Percentiles rank a stretch among this genome's conserved stretches.
Conservation (phyloP, 2,329 filamentous ascomycete genomes). For the Beauveria australis region DNA sequence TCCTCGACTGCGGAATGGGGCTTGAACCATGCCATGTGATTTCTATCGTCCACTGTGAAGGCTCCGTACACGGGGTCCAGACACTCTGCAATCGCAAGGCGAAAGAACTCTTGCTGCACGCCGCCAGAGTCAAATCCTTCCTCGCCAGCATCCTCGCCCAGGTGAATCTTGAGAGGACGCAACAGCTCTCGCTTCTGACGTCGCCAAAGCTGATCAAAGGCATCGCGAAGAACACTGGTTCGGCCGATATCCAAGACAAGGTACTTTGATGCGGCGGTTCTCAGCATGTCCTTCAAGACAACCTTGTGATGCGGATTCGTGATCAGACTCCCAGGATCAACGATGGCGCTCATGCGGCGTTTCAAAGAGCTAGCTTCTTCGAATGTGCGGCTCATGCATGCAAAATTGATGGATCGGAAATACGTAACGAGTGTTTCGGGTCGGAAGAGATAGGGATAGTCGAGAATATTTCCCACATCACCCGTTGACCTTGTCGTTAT, state of each 20-base stretch:
- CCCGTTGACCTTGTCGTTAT: conserved; percentile 51
- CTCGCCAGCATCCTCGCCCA: conserved; percentile 76
- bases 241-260: conserved; percentile 62
- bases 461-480: conserved; percentile 64
- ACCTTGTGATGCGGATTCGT: conserved; percentile 50
- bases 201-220: conserved; percentile 84
- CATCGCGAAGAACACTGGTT: conserved; percentile 59
- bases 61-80: conserved; percentile 70
- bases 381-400: conserved; percentile 72
- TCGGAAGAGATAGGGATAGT: conserved; percentile 74
- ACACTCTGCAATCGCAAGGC: conserved; percentile 70
- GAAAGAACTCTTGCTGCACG: conserved; percentile 94
- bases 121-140: conserved; percentile 90
- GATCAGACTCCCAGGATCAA: conserved; percentile 46
- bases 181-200: conserved; percentile 74
- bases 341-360: conserved; percentile 47
- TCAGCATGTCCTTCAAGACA: conserved; percentile 54
- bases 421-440: conserved; percentile 66
- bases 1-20: conserved; percentile 72
- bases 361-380: conserved; percentile 57
- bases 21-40: conserved; percentile 80
- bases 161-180: conserved; percentile 77
- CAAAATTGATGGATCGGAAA: conserved; percentile 83
- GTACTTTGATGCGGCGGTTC: conserved; percentile 60
- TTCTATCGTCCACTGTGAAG: conserved; percentile 70